Evolutionary conservation across 768 basidiomycete species (phyloP), one percentile per base, ranked within the genome.

Genomic region (Rhizopogon sp.): DNA sequence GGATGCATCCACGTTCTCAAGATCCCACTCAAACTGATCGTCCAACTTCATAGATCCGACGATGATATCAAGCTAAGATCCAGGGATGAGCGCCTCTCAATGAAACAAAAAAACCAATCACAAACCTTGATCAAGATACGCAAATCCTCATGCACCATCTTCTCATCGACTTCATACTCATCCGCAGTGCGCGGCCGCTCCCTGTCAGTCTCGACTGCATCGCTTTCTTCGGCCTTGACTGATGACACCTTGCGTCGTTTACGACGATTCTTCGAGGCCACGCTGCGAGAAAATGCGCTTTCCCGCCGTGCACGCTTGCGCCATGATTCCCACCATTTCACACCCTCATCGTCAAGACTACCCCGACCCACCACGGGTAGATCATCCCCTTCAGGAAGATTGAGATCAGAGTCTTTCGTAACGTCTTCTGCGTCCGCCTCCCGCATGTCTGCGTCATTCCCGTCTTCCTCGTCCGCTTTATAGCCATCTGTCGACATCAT

Each of bases 21-120:
- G 71, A 68, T 99, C 96, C 97, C 97, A 99, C 67, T 98, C 97
- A 64, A 98, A 96, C 64, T 94, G 90, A 70, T 99, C 97, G 54
- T 93, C 90, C 22, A 99, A 80, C 69, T 95, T 94, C 74, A 94
- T 83, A 6, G 87, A 84, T 22, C 93, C 96, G 53, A 95, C 87
- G 53, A 93, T 91, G 71, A 98, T 93, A 71, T 98, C 96, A 58
- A 99, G 81, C 94, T 98, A 55, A 39, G 10, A 33, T 6, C 13
- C 50, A 57, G 54, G 41, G 42, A 43, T 42, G 51, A 37, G 47
- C 10, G 25, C 25, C 2, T 41, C 31, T 39, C 13, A 8, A 43
- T 52, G 40, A 41, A 52, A 59, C 35, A 13, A 11, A 49, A 50
- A 45, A 47, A 40, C 33, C 22, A 57, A 37, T 37, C 13, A 37